phyloP scores from a whole-genome alignment of 2,329 filamentous ascomycete species.

The Paecilomyces formosus region DNA sequence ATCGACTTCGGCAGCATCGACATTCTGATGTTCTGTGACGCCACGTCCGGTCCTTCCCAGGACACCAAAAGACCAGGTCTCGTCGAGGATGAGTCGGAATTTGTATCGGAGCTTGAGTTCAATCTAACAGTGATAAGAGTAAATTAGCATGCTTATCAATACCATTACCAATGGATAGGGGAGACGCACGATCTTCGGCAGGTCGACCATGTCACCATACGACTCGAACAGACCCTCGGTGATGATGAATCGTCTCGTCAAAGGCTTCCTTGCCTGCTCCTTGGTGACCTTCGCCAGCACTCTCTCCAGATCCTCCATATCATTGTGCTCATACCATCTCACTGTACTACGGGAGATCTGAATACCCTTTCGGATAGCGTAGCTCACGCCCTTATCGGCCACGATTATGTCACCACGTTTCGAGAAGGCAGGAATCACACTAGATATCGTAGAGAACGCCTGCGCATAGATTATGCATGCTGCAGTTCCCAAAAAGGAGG shows the following conservation, averaged over 20 bases:
- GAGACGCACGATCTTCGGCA: conserved; percentile 69
- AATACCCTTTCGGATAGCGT: conserved; percentile 85
- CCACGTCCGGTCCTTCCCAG: conserved; percentile 86
- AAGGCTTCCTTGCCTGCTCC: conserved; percentile 78
- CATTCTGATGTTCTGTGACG: conserved; percentile 92
- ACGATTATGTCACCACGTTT: conserved; percentile 97
- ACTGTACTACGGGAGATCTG: conserved; percentile 89
- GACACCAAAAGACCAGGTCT: conserved; percentile 95
- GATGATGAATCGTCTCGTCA: conserved; percentile 91
- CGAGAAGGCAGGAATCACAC: conserved; percentile 91
- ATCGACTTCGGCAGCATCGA: conserved; percentile 86
- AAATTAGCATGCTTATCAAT: conserved; percentile 2
- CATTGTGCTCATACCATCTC: conserved; percentile 90
- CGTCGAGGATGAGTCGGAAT: conserved; percentile 93
- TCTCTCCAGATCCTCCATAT: conserved; percentile 85
- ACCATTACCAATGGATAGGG: neutral
- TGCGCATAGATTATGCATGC: conserved; percentile 94
- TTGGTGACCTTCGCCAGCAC: conserved; percentile 78
- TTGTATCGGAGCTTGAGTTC: conserved; percentile 95
- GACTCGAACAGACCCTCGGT: conserved; percentile 93
- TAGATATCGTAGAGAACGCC: conserved; percentile 92
- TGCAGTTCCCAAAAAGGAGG: conserved; percentile 77
- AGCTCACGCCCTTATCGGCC: conserved; percentile 88
- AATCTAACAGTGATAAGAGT: conserved; percentile 44
- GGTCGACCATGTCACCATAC: conserved; percentile 72